These are phyloP conservation scores for Periconia macrospinosa DNA, from an alignment of 2,329 filamentous ascomycete genomes.

Conservation along the genomic window DNA sequence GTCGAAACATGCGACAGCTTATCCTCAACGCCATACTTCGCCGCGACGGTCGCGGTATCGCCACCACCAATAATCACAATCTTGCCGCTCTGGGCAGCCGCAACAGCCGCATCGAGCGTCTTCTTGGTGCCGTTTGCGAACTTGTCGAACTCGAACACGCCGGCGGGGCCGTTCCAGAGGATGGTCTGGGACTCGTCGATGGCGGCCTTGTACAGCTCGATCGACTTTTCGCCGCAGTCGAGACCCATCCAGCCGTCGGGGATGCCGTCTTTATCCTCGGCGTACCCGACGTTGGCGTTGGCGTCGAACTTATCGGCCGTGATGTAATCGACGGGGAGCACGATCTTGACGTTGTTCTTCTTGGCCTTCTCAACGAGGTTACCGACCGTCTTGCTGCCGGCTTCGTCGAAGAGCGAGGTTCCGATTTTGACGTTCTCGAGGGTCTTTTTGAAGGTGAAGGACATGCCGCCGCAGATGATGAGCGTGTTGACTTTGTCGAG, in stretches of 20 bases:
- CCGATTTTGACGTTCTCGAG: conserved; percentile 88
- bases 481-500: conserved; percentile 97
- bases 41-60: conserved; percentile 96
- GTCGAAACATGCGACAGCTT: conserved; percentile 99
- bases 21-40: conserved; percentile 94
- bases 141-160: conserved; percentile 95
- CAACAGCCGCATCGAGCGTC: conserved; percentile 85
- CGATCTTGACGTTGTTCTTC: conserved; percentile 92
- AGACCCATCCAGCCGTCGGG: conserved; percentile 98
- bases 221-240: conserved; percentile 86
- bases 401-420: conserved; percentile 88
- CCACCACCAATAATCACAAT: conserved; percentile 98
- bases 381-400: conserved; percentile 86
- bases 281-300: conserved; percentile 77
- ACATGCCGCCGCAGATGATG: conserved; percentile 97
- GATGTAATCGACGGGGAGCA: conserved; percentile 92
- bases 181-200: conserved; percentile 92
- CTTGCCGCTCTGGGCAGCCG: conserved; percentile 78
- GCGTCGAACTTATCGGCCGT: conserved; percentile 93
- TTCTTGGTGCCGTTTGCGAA: conserved; percentile 92
- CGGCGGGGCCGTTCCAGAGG: conserved; percentile 97
- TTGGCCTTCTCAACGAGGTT: conserved; percentile 93
- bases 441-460: conserved; percentile 99
- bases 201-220: conserved; percentile 84
- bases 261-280: conserved; percentile 85